These are phyloP conservation scores for Phytopythium boreale DNA, from an alignment of 352 stramenopile genomes.

Conservation along the genomic window DNA sequence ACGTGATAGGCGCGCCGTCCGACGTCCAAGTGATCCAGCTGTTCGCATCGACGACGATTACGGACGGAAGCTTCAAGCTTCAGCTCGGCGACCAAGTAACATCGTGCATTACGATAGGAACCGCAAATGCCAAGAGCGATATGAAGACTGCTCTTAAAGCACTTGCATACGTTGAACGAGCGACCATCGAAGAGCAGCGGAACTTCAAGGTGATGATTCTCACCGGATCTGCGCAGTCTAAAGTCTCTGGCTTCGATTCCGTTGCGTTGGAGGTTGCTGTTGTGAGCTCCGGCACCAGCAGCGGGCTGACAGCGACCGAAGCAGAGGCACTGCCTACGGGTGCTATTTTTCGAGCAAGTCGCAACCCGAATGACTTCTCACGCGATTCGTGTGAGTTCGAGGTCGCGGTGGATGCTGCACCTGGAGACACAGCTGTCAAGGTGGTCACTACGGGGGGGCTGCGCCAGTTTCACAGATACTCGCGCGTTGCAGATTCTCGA, in stretches of 20 bases:
- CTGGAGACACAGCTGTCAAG: constrained; percentile 20
- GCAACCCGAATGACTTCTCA: constrained; percentile 67
- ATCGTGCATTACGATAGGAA: constrained; percentile 48
- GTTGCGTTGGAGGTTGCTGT: constrained; percentile 27
- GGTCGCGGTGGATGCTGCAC: constrained; percentile 14
- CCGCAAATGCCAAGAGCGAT: constrained; percentile 16
- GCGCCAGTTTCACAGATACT: constrained; percentile 43
- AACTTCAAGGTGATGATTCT: constrained; percentile 64
- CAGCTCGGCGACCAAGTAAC: constrained; percentile 50
- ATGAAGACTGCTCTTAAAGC: constrained; percentile 36
- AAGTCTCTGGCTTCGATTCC: constrained; percentile 42
- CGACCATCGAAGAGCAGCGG: constrained; percentile 45
- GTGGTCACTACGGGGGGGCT: constrained; percentile 29
- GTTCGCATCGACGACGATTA: constrained; percentile 64
- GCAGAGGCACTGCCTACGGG: constrained; percentile 20
- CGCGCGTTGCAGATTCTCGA: constrained; percentile 59
- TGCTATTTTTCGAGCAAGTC: constrained; percentile 67
- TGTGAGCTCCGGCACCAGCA: constrained; percentile 16
- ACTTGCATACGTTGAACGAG: constrained; percentile 41
- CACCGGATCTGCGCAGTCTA: constrained; percentile 29
- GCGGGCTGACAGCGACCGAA: constrained; percentile 31
- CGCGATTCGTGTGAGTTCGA: constrained; percentile 61
- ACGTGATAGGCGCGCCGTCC: constrained; percentile 56
- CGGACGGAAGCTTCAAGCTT: constrained; percentile 47
- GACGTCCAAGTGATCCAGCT: constrained; percentile 65